phyloP scores from a whole-genome alignment of 257 asterid genomes.

The Mentha longifolia region DNA sequence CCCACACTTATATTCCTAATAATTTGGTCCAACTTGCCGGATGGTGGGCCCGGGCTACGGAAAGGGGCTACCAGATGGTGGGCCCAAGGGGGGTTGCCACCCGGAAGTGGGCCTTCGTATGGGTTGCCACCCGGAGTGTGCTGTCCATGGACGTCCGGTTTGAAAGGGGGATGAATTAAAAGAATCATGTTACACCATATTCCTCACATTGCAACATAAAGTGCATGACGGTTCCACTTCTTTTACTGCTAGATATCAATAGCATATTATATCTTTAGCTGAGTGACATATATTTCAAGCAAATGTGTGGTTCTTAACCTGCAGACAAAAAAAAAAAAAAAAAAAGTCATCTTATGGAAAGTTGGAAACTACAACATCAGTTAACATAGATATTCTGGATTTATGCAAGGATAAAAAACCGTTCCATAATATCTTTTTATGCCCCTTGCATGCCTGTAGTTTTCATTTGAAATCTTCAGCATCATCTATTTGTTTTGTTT shows the following conservation, averaged over 20 bases:
- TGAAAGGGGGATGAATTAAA: too few relatives aligned
- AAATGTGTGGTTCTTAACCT: neutral
- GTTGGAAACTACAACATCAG: neutral
- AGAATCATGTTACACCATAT: constrained; percentile 5
- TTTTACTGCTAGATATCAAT: neutral
- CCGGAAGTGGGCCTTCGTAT: too few relatives aligned
- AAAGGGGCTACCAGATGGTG: too few relatives aligned
- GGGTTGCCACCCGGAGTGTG: too few relatives aligned
- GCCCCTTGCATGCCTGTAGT: neutral
- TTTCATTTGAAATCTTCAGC: neutral
- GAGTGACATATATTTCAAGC: constrained; percentile 24
- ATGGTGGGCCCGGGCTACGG: too few relatives aligned
- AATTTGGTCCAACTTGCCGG: too few relatives aligned
- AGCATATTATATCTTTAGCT: constrained; percentile 8
- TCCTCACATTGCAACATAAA: neutral
- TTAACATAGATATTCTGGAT: neutral
- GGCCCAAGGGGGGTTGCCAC: too few relatives aligned
- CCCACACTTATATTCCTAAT: too few relatives aligned
- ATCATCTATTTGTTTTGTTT: neutral
- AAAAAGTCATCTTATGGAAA: neutral
- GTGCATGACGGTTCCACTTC: neutral
- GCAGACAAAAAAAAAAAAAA: neutral
- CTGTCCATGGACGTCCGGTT: too few relatives aligned
- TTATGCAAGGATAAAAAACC: too few relatives aligned
- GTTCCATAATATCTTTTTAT: too few relatives aligned